Evolutionary conservation across 2,329 filamentous ascomycete genomes (phyloP), one percentile per base, ranked within the genome.

Genomic region (Ophiocordyceps unilateralis): DNA sequence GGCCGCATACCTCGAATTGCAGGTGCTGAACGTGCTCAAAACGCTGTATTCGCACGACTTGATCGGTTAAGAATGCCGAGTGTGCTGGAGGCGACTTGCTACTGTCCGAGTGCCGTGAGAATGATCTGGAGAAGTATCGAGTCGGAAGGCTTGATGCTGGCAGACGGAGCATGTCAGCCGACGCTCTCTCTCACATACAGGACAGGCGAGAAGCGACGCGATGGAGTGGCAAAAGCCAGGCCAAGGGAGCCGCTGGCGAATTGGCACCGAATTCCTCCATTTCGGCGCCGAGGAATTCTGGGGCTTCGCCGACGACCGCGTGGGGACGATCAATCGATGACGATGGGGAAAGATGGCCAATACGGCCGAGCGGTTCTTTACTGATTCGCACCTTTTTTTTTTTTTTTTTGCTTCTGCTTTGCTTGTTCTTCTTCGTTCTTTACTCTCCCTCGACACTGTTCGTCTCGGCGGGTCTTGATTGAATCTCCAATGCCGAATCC

Each of bases 251-350:
- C 53, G 52, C 50, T 49, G 49, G 47, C 47, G 50, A 47, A 49
- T 47, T 47, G 47, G 51, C 54, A 50, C 55, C 54, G 56, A 62
- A 63, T 66, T 66, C 63, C 60, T 63, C 55, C 56, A 57, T 48
- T 57, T 34, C 56, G 55, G 56, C 56, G 55, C 57, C 58, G 58
- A 65, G 64, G 64, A 66, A 68, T 67, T 62, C 24, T 26, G 24
- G 24, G 24, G 24, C 24, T 26, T 26, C 15, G n/a, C 32, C 32
- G 32, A 34, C 32, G 32, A 34, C 26, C 26, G 26, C 26, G 10
- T 49, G 50, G 41, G 44, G 45, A 49, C 46, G 20, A 20, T 20
- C n/a, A 37, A 20, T 17, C 28, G 44, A 44, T 48, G 46, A 46
- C 49, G 46, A 44, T 48, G 49, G 41, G 47, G 47, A 50, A 48